These are phyloP conservation scores for Hippophae tibetana DNA, from an alignment of 306 rosid species.

Conservation along the genomic window DNA sequence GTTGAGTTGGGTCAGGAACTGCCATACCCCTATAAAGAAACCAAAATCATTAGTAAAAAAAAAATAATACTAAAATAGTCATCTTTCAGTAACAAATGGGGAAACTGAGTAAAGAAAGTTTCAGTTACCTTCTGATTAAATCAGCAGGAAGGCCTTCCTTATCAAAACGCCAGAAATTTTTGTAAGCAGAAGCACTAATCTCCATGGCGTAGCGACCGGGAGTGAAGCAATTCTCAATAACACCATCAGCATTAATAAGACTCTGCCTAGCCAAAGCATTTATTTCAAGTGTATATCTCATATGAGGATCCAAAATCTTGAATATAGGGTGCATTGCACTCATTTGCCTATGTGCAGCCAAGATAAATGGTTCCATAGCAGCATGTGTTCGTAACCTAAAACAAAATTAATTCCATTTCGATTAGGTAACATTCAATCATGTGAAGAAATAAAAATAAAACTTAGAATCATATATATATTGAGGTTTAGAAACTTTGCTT, in stretches of 20 bases:
- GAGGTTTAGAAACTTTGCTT: conserved; percentile 5
- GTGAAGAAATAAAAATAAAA: too few relatives aligned
- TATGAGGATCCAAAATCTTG: conserved; percentile 89
- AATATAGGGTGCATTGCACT: conserved; percentile 89
- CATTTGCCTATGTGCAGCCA: conserved; percentile 81
- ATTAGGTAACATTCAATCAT: too few relatives aligned
- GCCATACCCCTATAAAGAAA: conserved; percentile 60
- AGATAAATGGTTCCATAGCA: conserved; percentile 60
- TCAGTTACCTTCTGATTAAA: conserved; percentile 59
- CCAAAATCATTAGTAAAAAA: too few relatives aligned
- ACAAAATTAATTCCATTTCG: too few relatives aligned
- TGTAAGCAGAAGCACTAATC: conserved; percentile 74
- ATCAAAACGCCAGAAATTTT: conserved; percentile 77
- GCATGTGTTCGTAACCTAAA: conserved; percentile 87
- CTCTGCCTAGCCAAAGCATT: conserved; percentile 72
- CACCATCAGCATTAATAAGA: conserved; percentile 59
- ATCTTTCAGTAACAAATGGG: conserved; percentile 7
- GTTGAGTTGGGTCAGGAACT: conserved; percentile 67
- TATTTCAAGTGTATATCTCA: conserved; percentile 85
- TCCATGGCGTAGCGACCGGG: conserved; percentile 87
- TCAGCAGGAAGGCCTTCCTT: conserved; percentile 73
- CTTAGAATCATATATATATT: too few relatives aligned
- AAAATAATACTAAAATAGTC: too few relatives aligned
- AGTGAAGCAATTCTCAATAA: conserved; percentile 75
- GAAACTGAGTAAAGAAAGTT: conserved; percentile 4